These are phyloP conservation scores for Pseudogymnoascus destructans DNA, from an alignment of 2,329 filamentous ascomycete genomes.

Conservation along the genomic window DNA sequence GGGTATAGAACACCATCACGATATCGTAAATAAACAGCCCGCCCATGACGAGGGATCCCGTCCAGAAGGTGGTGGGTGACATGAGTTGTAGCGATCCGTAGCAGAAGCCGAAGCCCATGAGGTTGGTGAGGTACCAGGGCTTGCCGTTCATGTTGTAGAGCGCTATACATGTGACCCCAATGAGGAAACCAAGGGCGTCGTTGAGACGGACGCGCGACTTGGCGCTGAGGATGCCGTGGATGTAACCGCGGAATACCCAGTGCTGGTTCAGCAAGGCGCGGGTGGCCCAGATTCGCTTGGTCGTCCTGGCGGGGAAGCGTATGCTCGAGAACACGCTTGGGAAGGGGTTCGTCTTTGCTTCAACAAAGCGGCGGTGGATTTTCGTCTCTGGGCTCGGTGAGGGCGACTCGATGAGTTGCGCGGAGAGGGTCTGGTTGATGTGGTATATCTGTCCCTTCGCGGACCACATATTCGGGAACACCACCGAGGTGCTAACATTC, in stretches of 20 bases:
- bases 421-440: slow-evolving; percentile 27
- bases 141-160: slow-evolving; percentile 22
- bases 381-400: slow-evolving; percentile 8
- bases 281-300: slow-evolving; percentile 34
- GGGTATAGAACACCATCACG: slow-evolving; percentile 76
- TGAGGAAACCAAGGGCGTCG: slow-evolving; percentile 20
- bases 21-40: slow-evolving; percentile 93
- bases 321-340: slow-evolving; percentile 29
- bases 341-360: slow-evolving; percentile 28
- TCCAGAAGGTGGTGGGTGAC: slow-evolving; percentile 78
- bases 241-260: slow-evolving; percentile 32
- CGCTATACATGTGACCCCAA: slow-evolving; percentile 20
- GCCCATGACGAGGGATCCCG: slow-evolving; percentile 61
- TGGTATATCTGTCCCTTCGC: slow-evolving; percentile 37
- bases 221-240: slow-evolving; percentile 17
- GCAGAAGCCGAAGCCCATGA: slow-evolving; percentile 76
- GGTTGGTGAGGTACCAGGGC: slow-evolving; percentile 52
- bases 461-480: slow-evolving; percentile 62
- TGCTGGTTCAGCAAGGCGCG: slow-evolving; percentile 38
- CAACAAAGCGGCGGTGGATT: slow-evolving; percentile 14
- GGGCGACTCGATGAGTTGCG: slow-evolving; percentile 21
- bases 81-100: slow-evolving; percentile 72
- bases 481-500: slow-evolving; percentile 47
- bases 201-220: slow-evolving; percentile 19
- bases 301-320: slow-evolving; percentile 21